phyloP scores from a whole-genome alignment of 2,329 filamentous ascomycete species.

The Colletotrichum magnum region DNA sequence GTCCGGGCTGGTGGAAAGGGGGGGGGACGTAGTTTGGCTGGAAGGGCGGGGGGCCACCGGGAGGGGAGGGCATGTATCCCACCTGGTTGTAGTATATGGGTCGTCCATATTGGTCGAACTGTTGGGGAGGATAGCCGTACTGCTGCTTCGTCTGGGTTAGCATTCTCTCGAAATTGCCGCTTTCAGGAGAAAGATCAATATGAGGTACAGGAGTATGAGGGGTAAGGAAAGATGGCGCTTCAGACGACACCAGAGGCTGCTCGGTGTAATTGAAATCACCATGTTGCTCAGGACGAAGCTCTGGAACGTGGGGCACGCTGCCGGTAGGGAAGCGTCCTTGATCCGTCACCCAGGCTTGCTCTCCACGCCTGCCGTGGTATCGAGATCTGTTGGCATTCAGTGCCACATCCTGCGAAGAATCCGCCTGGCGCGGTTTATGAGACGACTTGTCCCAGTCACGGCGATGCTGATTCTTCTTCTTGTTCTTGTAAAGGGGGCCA shows the following conservation, averaged over 20 bases:
- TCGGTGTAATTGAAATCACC: slow-evolving; percentile 44
- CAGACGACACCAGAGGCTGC: slow-evolving; percentile 46
- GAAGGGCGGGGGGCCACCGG: slow-evolving; percentile 56
- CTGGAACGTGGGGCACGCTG: slow-evolving; percentile 7
- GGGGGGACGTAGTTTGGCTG: slow-evolving; percentile 59
- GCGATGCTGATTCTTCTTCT: slow-evolving; percentile 59
- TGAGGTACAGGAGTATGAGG: slow-evolving; percentile 45
- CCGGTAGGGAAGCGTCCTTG: slow-evolving; percentile 6
- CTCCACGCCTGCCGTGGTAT: slow-evolving; percentile 63
- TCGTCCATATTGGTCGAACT: slow-evolving; percentile 58
- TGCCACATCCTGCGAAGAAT: slow-evolving; percentile 53
- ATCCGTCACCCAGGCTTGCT: slow-evolving; percentile 50
- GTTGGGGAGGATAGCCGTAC: slow-evolving; percentile 67
- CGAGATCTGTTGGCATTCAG: slow-evolving; percentile 53
- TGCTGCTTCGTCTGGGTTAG: slow-evolving; percentile 80
- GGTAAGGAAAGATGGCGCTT: slow-evolving; percentile 8
- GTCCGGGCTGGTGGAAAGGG: slow-evolving; percentile 54
- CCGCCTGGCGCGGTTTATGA: slow-evolving; percentile 54
- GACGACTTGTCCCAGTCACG: slow-evolving; percentile 63
- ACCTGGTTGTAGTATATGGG: slow-evolving; percentile 60
- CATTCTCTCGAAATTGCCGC: slow-evolving; percentile 79
- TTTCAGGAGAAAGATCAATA: slow-evolving; percentile 77
- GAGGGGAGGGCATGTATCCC: slow-evolving; percentile 62
- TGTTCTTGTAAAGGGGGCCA: slow-evolving; percentile 54
- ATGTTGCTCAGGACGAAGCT: slow-evolving; percentile 23